Evolutionary conservation across 331 rosid species (phyloP), one percentile per base, ranked within the genome.

Genomic region (Phaseolus coccineus): DNA sequence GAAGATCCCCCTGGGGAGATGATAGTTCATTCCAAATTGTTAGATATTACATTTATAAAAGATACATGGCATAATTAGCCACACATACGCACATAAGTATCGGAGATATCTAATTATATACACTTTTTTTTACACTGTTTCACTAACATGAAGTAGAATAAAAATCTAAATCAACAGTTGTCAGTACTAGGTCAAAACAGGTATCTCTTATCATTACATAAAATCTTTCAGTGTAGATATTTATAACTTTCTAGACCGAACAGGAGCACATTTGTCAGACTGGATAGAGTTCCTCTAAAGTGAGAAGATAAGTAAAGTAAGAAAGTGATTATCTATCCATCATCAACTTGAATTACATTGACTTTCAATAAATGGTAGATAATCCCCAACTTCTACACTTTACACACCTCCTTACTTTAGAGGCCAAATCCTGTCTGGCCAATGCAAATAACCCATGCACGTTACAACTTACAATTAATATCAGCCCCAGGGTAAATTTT

Each of bases 1-100:
- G 48, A 24, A 95, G 87, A 83, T 95, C 99, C 42, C 96, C 99
- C 97, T 94, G 81, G 75, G 85, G 78, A 63, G 28, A 37, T 27
- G 71, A 55, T 15, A 56, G 55, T 47, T 46, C 66, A 78, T 71
- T 82, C 55, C 74, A 84, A 59, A 79, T 55, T 69, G 31, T 52
- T 62, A 72, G 62, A 72, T 52, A 51, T 19, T 42, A 77, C 73
- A 81, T 57, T 30, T 70, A 37, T 44, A 76, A 59, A 27, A 73
- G 31, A 48, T 58, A 33, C 35, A 48, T 71, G 63, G 33, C 33
- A n/a, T 24, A 46, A 33, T 25, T 47, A 28, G 51, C 30, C 56
- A 63, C 53, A 53, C 19, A 4, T 42, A 19, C 33, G 14, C 40
- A 30, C 35, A 46, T 37, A 70, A 33, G 69, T 16, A 67, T 37